Conservation (phyloP, 2,329 filamentous ascomycete species). For the Fusarium veterinarium region DNA sequence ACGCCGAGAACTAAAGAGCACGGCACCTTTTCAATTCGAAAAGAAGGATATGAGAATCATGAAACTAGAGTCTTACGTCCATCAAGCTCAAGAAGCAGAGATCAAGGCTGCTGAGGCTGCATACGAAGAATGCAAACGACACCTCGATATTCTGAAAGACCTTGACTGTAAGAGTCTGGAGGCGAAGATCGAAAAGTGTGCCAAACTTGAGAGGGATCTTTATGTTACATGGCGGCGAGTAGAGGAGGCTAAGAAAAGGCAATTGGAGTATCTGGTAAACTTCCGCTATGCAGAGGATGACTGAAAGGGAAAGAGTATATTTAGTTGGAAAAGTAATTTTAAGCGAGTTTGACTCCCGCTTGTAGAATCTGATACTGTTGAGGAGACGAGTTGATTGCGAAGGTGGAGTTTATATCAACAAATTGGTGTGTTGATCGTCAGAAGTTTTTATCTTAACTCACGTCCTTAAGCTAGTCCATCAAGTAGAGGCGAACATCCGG, state of each 20-base stretch:
- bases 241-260: neutral
- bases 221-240: rapidly evolving
- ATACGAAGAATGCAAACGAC: neutral
- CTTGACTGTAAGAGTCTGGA: neutral
- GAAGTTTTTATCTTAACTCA: rapidly evolving
- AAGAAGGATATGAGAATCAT: neutral
- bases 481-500: neutral
- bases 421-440: rapidly evolving
- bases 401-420: rapidly evolving
- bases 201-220: neutral
- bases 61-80: neutral
- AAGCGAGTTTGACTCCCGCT: rapidly evolving
- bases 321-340: rapidly evolving
- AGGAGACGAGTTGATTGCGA: neutral
- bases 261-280: neutral
- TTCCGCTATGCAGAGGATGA: neutral
- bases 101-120: neutral
- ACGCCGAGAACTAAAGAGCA: neutral
- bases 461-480: neutral
- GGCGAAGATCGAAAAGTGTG: rapidly evolving
- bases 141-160: rapidly evolving
- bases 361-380: rapidly evolving
- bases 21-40: neutral
- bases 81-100: neutral
- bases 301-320: rapidly evolving